Evolutionary conservation across 1,284 basidiomycete species (phyloP), one percentile per base, ranked within the genome.

Genomic region (Meripilus lineatus): DNA sequence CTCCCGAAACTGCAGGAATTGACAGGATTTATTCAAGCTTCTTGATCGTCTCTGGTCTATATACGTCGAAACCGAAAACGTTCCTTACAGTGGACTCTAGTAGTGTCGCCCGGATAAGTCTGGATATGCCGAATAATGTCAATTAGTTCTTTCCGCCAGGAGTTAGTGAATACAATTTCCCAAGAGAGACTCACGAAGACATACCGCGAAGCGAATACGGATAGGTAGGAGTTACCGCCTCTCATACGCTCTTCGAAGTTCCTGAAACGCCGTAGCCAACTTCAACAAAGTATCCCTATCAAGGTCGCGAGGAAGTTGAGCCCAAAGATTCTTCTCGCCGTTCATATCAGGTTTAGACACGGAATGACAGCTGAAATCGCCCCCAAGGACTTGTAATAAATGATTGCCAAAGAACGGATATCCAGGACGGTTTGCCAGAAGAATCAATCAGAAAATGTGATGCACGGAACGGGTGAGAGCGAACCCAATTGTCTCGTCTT

Each of bases 331-430:
- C 36, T 73, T 62, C 53, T 83, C 81, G 18, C 79, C 82, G 14
- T 68, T 67, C 57, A 76, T 70, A 54, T 83, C 80, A 1, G 81
- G 81, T 54, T 84, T 84, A 11, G 74, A 71, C 11, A 84, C 72
- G 1, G 79, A 74, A 59, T 83, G 79, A 18, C 77, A 70, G 50
- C 78, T 79, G 59, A 84, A 82, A 52, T 76, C 79, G 58, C 83
- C 81, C 1, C 80, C 81, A 2, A 83, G 66, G 11, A 84, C 81
- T 54, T 84, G 80, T 17, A 83, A 59, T 65, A 84, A 84, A 55
- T 84, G 79, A 48, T 84, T 84, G 1, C 80, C 80, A 20, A 84
- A 65, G 71, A 84, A 84, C 1, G 81, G 78, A 68, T 88, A 89
- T 13, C 84, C 84, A 21, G 83, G 80, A 7, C 80, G 62, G 55